Base-by-base conservation (phyloP, 2,329 filamentous ascomycete genomes). In the Gremmenia infestans region DNA sequence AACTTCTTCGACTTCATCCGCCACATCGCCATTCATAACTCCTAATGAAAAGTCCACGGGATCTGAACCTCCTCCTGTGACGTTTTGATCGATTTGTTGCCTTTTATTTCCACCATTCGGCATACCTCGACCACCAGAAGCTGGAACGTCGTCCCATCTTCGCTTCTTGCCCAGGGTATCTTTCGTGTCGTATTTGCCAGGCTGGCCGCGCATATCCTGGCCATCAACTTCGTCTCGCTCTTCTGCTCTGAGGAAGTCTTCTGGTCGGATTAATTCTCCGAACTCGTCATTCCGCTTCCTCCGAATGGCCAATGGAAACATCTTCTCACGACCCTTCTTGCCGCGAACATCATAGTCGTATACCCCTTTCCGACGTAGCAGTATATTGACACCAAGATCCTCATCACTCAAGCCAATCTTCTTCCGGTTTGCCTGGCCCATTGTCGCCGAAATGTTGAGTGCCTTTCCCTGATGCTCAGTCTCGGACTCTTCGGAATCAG, bases 241-340 rank as follows among this genome's bases (percentile, higher is more conserved):
- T 69, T 99, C 94, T 0, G 92, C 93, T 56, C 92, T 83, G 1
- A 97, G 80, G 68, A 93, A 99, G 61, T 99, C 94, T 70, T 97
- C 94, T 0, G 93, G 89, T 53, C 91, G 85, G 64, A 99, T 97
- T 15, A 95, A 75, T 62, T 99, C 94, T 56, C 94, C 94, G 72
- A 94, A 99, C 61, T 97, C 93, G 68, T 97, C 94, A 32, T 81
- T 83, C 50, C 91, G 85, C 69, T 85, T 88, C 65, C 89, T 81
- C 51, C 91, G 85, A 23, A 92, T 83, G 1, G 92, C 83, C 52
- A 95, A 86, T 0, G 94, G 94, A 68, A 97, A 97, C 75, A 96
- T 88, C 60, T 91, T 86, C 69, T 99, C 94, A 53, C 92, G 82
- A 3, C 94, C 94, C 69, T 90, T 95, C 71, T 96, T 97, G 37